These are phyloP conservation scores for Flaveria linearis DNA, from an alignment of 129 eudicot species.

Conservation along the genomic window DNA sequence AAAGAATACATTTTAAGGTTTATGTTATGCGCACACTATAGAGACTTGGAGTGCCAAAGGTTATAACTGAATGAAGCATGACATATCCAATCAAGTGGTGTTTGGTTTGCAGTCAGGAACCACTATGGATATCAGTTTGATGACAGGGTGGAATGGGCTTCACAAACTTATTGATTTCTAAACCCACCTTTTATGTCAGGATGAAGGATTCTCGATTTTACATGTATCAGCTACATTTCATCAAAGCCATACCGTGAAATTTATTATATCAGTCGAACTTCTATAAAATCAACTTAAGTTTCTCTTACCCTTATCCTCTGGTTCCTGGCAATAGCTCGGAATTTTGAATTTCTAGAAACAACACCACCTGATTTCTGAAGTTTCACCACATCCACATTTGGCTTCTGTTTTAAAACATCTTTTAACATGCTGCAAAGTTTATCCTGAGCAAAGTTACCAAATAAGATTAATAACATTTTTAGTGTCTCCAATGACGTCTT, in stretches of 20 bases:
- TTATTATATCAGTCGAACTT: neutral
- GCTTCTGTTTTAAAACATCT: conserved; percentile 74
- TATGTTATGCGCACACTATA: too few relatives aligned
- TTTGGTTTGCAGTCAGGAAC: neutral
- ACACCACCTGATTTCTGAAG: conserved; percentile 98
- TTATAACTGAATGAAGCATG: too few relatives aligned
- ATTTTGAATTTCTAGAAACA: conserved; percentile 80
- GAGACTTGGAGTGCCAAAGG: too few relatives aligned
- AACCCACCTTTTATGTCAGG: neutral
- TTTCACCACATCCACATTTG: conserved; percentile 90
- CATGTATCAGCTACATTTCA: neutral
- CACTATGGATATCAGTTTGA: conserved; percentile 1
- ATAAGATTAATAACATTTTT: neutral
- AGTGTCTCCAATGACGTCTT: neutral
- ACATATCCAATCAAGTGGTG: neutral
- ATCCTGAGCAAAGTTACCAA: conserved; percentile 53
- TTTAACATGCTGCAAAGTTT: conserved; percentile 97
- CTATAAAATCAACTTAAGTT: neutral
- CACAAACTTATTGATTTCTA: neutral
- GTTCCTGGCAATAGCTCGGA: conserved; percentile 69
- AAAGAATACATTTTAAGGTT: too few relatives aligned
- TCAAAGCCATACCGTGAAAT: neutral
- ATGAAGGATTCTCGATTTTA: neutral
- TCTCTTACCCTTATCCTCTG: conserved; percentile 69
- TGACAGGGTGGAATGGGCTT: neutral